A percentile compares a stretch with the other conserved stretches of the same genome.
These are phyloP conservation scores for Globisporangium yorkense DNA, from an alignment of 352 stramenopile species.

Conservation along the genomic window DNA sequence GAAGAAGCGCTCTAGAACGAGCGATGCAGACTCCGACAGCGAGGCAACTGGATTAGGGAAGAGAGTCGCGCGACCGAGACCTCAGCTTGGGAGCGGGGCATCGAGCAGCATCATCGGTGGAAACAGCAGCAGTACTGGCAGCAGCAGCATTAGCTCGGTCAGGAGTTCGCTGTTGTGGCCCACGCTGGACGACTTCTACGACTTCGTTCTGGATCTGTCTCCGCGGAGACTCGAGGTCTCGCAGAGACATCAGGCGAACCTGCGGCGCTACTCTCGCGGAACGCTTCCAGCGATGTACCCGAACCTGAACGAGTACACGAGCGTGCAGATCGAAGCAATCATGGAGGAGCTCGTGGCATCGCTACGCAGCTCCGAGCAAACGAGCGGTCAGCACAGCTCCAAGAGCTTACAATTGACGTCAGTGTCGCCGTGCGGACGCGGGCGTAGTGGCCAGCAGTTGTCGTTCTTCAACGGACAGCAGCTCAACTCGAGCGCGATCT, in stretches of 20 bases:
- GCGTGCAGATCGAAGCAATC: slow-evolving; percentile 54
- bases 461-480: slow-evolving; percentile 11
- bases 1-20: slow-evolving; percentile 11
- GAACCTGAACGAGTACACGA: slow-evolving; percentile 49
- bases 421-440: slow-evolving; percentile 43
- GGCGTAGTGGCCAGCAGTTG: slow-evolving; percentile 10
- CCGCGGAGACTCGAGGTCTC: slow-evolving; percentile 34
- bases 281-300: slow-evolving; percentile 42
- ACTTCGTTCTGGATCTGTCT: slow-evolving; percentile 62
- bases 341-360: slow-evolving; percentile 61
- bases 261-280: slow-evolving; percentile 23
- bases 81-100: slow-evolving; percentile 1
- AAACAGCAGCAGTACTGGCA: neutral
- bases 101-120: neutral
- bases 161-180: slow-evolving; percentile 70
- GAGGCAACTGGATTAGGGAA: slow-evolving; percentile 1
- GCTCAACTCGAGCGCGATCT: slow-evolving; percentile 52
- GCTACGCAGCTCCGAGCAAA: slow-evolving; percentile 38
- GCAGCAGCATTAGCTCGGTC: neutral
- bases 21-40: neutral
- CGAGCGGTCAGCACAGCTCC: slow-evolving; percentile 25
- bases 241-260: slow-evolving; percentile 19
- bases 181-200: slow-evolving; percentile 68
- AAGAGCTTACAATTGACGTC: slow-evolving; percentile 38
- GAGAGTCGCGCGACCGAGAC: slow-evolving; percentile 6